phyloP scores from a whole-genome alignment of 106 monocot genomes.

The Apostasia ramifera region DNA sequence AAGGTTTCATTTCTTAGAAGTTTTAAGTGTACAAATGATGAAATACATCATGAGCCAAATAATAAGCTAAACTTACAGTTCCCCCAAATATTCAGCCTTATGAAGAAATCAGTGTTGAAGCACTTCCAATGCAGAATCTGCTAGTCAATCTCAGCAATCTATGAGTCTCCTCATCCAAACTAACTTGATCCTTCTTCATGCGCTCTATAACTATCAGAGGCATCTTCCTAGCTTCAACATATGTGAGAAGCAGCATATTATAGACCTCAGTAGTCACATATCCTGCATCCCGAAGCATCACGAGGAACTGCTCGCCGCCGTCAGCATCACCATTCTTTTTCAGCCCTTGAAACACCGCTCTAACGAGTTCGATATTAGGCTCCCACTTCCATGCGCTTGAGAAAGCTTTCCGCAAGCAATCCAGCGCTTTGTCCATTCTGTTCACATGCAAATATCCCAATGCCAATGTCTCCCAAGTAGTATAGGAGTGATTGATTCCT shows the following conservation, averaged over 20 bases:
- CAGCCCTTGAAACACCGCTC: conserved; percentile 36
- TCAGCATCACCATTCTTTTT: conserved; percentile 43
- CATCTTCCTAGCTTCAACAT: conserved; percentile 65
- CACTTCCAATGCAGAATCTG: conserved; percentile 35
- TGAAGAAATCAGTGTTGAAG: conserved; percentile 43
- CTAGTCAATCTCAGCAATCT: conserved; percentile 44
- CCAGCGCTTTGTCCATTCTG: conserved; percentile 37
- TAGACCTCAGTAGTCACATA: conserved; percentile 70
- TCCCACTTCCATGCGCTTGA: conserved; percentile 62
- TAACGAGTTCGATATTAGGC: conserved; percentile 49
- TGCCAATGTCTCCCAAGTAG: conserved; percentile 58
- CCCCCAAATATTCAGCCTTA: background rate
- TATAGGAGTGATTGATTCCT: conserved; percentile 63
- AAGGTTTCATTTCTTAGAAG: no score
- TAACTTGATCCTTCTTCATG: conserved; percentile 61
- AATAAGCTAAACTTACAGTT: no score
- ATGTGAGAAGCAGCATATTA: conserved; percentile 62
- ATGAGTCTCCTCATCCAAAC: conserved; percentile 56
- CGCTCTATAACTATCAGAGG: conserved; percentile 69
- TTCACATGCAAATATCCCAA: conserved; percentile 46
- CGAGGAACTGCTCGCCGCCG: conserved; percentile 58
- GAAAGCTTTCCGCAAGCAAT: conserved; percentile 54
- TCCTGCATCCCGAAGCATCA: conserved; percentile 60
- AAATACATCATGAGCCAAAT: no score
- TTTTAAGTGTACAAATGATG: no score